phyloP scores from a whole-genome alignment of 345 rosid genomes.

The Mallotus nudiflorus region DNA sequence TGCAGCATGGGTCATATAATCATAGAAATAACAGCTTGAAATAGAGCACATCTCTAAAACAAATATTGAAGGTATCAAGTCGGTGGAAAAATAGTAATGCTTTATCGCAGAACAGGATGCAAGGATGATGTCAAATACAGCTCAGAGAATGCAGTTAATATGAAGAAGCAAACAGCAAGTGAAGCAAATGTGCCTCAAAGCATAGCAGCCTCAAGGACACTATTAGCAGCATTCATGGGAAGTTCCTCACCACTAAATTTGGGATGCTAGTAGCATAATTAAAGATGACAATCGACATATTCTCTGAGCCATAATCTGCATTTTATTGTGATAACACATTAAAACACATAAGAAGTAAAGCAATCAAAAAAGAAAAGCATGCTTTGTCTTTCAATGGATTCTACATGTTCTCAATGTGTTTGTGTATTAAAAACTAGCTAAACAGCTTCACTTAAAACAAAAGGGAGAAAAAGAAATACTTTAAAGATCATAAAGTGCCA shows the following conservation, averaged over 20 bases:
- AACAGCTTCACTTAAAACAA: background rate
- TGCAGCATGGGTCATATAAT: background rate
- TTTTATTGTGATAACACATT: slow-evolving; percentile 13
- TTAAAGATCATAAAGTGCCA: background rate
- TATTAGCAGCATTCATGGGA: slow-evolving; percentile 51
- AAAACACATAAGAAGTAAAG: background rate
- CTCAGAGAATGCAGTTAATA: slow-evolving; percentile 1
- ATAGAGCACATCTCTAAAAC: background rate
- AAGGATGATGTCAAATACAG: background rate
- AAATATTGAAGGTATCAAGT: background rate
- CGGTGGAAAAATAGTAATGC: background rate
- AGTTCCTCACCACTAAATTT: slow-evolving; percentile 70
- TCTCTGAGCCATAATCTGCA: slow-evolving; percentile 52
- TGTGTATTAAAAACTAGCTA: background rate
- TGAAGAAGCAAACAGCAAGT: slow-evolving; percentile 25
- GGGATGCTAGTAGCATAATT: slow-evolving; percentile 54
- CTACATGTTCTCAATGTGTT: background rate
- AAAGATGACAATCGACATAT: slow-evolving; percentile 58
- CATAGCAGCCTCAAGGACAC: slow-evolving; percentile 35
- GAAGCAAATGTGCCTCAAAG: slow-evolving; percentile 22
- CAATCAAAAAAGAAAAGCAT: slow-evolving; percentile 6
- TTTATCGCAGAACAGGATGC: background rate
- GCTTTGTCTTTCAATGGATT: background rate
- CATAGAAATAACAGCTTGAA: background rate
- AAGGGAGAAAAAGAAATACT: background rate